Conservation (phyloP, 106 monocot species). For the Alisma plantagoaquatica region DNA sequence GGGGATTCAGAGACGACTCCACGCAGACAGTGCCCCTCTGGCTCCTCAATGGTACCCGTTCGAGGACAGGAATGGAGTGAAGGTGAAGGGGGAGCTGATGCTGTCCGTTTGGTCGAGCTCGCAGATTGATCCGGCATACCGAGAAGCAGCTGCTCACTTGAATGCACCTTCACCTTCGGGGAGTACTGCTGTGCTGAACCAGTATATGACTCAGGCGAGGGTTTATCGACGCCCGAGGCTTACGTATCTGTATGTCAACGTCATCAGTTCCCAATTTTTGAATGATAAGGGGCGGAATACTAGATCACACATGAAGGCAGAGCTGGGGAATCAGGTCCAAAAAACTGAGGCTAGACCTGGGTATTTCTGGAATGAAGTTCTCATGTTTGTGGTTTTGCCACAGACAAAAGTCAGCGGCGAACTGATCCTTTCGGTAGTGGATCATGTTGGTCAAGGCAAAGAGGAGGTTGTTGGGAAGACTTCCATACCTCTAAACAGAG, state of each 20-base stretch:
- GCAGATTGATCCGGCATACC: slow-evolving; percentile 44
- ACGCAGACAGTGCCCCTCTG: slow-evolving; percentile 47
- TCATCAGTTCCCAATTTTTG: slow-evolving; percentile 12
- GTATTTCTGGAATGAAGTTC: slow-evolving; percentile 15
- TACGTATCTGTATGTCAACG: slow-evolving; percentile 13
- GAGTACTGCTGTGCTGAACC: slow-evolving; percentile 11
- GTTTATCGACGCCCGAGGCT: slow-evolving; percentile 12
- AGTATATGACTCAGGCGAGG: slow-evolving; percentile 9
- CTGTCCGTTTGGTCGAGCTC: slow-evolving; percentile 56
- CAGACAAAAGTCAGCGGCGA: slow-evolving; percentile 18
- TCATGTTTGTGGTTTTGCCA: slow-evolving; percentile 15
- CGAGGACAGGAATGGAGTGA: slow-evolving; percentile 42
- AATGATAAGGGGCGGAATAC: slow-evolving; percentile 7
- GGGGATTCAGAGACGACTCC: slow-evolving; percentile 39
- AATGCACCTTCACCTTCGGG: slow-evolving; percentile 37
- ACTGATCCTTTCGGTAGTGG: slow-evolving; percentile 3
- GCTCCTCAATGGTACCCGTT: slow-evolving; percentile 55
- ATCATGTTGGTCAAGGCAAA: slow-evolving; percentile 11
- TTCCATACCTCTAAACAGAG: background rate
- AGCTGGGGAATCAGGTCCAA: slow-evolving; percentile 6
- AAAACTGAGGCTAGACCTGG: background rate
- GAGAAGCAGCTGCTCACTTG: slow-evolving; percentile 58
- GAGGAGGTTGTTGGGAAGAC: slow-evolving; percentile 12
- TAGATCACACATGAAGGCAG: slow-evolving; percentile 2
- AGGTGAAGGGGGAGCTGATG: slow-evolving; percentile 47